Evolutionary conservation across 192 early-diverging fungal genomes (phyloP).

Genomic region (Pilaira anomala): DNA sequence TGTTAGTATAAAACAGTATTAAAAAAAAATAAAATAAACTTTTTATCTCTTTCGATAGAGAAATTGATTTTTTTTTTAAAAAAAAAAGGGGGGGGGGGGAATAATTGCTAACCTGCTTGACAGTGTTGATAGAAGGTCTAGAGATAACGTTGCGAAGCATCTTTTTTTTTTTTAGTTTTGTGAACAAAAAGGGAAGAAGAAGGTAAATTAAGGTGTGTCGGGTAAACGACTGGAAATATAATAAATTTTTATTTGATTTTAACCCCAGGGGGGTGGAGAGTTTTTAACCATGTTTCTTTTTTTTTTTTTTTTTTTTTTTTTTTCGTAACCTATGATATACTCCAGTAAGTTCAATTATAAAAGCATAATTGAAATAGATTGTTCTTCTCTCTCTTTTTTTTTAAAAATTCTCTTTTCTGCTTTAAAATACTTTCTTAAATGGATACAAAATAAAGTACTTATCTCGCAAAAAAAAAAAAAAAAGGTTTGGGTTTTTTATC

Average conservation of each 20-base stretch:
- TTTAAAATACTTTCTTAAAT: too few relatives aligned
- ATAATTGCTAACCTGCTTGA: constrained; percentile 20
- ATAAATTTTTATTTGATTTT: not conserved
- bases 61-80: not conserved
- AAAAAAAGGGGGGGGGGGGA: too few relatives aligned
- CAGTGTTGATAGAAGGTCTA: constrained; percentile 16
- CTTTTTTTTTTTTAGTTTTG: not conserved
- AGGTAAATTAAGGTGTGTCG: not conserved
- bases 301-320: constrained; percentile 1
- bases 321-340: not conserved
- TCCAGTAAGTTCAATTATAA: not conserved
- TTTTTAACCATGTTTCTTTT: not conserved
- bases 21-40: not conserved
- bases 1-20: not conserved
- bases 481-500: not conserved
- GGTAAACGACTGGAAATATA: not conserved
- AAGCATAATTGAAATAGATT: not conserved
- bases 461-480: not conserved
- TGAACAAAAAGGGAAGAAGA: constrained; percentile 1
- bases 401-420: too few relatives aligned
- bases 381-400: too few relatives aligned
- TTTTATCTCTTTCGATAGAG: not conserved
- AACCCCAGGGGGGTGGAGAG: constrained; percentile 6
- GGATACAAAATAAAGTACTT: not conserved
- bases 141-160: constrained; percentile 28